These are phyloP conservation scores for Brassica incana DNA, from an alignment of 345 rosid species.

Conservation along the genomic window DNA sequence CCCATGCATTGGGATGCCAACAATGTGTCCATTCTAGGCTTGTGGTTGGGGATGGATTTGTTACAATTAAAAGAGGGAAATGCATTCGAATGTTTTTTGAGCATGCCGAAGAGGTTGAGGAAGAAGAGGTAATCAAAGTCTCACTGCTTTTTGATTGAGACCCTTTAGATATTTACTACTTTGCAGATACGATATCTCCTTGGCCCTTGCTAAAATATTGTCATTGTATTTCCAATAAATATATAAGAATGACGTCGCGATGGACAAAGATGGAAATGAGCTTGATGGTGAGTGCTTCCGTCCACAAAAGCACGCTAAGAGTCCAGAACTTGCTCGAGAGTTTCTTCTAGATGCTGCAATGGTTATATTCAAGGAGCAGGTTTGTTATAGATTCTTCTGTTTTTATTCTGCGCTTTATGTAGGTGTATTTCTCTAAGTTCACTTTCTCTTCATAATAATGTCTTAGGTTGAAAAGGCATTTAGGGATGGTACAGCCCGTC, in stretches of 20 bases:
- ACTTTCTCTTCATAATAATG: background rate
- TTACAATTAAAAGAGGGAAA: constrained; percentile 81
- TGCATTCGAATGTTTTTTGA: constrained; percentile 83
- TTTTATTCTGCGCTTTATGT: background rate
- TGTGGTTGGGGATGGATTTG: constrained; percentile 89
- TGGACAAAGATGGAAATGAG: constrained; percentile 95
- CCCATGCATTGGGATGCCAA: constrained; percentile 83
- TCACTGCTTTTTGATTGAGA: constrained; percentile 13
- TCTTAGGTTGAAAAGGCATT: constrained; percentile 96
- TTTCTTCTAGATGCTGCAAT: constrained; percentile 97
- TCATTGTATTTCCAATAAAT: constrained; percentile 13
- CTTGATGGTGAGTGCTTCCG: constrained; percentile 96
- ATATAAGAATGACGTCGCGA: constrained; percentile 67
- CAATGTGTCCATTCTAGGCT: constrained; percentile 89
- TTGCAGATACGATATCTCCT: background rate
- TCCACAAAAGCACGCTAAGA: constrained; percentile 99
- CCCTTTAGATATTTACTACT: background rate
- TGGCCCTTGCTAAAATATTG: background rate
- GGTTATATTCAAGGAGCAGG: constrained; percentile 97
- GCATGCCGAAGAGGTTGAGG: constrained; percentile 97
- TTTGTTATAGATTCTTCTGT: constrained; percentile 35
- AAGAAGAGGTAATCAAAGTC: constrained; percentile 75
- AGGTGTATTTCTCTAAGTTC: constrained; percentile 3
- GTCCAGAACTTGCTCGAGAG: constrained; percentile 99
- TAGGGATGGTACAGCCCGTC: constrained; percentile 97